Conservation (phyloP, 768 basidiomycete species). For the Sarcomyxa edulis region DNA sequence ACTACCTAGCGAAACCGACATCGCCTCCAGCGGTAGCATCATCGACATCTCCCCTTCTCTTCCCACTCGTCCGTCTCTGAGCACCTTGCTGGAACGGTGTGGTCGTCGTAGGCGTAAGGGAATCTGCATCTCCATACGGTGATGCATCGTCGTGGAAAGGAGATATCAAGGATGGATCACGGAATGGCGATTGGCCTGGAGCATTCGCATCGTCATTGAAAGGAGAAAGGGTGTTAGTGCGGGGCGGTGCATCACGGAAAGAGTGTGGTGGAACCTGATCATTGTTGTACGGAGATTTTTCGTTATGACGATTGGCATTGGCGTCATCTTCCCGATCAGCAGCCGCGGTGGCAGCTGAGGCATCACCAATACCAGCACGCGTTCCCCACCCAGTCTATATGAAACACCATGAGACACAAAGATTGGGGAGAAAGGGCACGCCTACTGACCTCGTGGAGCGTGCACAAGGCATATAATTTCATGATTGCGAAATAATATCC, state of each 20-base stretch:
- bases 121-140: too few relatives aligned
- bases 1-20: too few relatives aligned
- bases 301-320: conserved; percentile 24
- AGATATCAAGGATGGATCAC: too few relatives aligned
- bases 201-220: conserved; percentile 1
- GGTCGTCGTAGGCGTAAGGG: too few relatives aligned
- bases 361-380: conserved; percentile 89
- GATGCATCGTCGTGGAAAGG: too few relatives aligned
- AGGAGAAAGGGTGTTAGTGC: conserved; percentile 6
- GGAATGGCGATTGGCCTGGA: conserved; percentile 3
- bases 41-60: too few relatives aligned
- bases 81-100: too few relatives aligned
- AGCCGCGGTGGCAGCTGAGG: conserved; percentile 69
- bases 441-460: conserved; percentile 84
- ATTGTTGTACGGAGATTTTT: conserved; percentile 16
- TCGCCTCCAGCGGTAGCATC: too few relatives aligned
- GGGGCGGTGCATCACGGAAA: conserved; percentile 18
- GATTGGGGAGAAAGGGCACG: not conserved
- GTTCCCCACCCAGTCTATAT: conserved; percentile 89
- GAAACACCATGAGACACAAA: conserved; percentile 5
- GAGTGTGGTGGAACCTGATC: conserved; percentile 19
- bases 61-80: too few relatives aligned
- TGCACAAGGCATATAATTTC: conserved; percentile 89
- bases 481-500: conserved; percentile 95
- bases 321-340: conserved; percentile 43